Conservation (phyloP, 2,329 filamentous ascomycete species). For the Helicocarpus griseus region DNA sequence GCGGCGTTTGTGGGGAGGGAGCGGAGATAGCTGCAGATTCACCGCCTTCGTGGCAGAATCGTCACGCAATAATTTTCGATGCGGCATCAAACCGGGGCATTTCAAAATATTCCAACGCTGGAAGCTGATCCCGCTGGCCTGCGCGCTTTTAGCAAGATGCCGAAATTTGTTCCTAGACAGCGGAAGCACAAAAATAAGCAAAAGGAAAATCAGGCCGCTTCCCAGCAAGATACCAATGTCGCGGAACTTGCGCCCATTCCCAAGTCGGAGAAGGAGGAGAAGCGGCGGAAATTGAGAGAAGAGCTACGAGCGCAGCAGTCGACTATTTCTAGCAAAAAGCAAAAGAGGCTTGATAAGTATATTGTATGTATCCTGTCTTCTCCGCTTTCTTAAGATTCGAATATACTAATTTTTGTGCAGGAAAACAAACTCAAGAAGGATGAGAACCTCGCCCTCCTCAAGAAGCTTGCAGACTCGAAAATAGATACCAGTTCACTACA, state of each 20-base stretch:
- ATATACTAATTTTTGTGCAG: constrained; percentile 22
- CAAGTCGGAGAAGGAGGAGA: constrained; percentile 45
- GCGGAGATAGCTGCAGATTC: constrained; percentile 1
- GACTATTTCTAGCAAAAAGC: constrained; percentile 54
- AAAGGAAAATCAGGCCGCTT: constrained; percentile 8
- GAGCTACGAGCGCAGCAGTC: constrained; percentile 45
- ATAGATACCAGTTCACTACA: constrained; percentile 73
- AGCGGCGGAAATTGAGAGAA: constrained; percentile 42
- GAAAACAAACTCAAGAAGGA: constrained; percentile 93
- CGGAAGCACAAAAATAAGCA: constrained; percentile 46
- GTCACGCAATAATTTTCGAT: background rate
- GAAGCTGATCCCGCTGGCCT: background rate
- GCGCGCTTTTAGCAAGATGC: constrained; percentile 22
- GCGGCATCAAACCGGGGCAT: background rate
- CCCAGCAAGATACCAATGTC: constrained; percentile 39
- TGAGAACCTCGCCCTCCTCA: constrained; percentile 74
- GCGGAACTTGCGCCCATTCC: constrained; percentile 34
- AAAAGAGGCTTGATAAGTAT: constrained; percentile 59
- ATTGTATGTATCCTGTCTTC: constrained; percentile 38
- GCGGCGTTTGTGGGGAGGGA: background rate
- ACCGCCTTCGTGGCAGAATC: constrained; percentile 15
- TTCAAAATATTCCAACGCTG: background rate
- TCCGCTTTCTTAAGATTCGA: background rate
- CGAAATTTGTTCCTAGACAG: constrained; percentile 46
- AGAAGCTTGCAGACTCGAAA: constrained; percentile 67